Conservation (phyloP, 495 filamentous ascomycete genomes). For the Aspergillus diversus region DNA sequence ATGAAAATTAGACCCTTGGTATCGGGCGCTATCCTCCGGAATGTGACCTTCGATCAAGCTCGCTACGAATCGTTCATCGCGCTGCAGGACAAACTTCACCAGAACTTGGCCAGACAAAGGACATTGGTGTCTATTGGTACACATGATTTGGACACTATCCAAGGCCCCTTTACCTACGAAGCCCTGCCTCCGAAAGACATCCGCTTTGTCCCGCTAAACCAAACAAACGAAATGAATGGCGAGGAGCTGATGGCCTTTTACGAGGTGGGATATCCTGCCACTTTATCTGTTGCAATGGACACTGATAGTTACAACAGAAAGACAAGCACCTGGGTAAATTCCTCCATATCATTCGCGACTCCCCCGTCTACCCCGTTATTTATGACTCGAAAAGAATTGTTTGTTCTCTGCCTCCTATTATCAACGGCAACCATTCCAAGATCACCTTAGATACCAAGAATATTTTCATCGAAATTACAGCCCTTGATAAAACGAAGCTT, state of each 20-base stretch:
- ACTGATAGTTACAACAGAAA: constrained; percentile 50
- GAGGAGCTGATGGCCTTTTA: constrained; percentile 94
- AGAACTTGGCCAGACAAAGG: constrained; percentile 90
- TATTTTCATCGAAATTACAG: constrained; percentile 95
- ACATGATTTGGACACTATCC: constrained; percentile 90
- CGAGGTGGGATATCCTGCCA: constrained; percentile 53
- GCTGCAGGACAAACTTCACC: constrained; percentile 96
- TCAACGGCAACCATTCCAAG: constrained; percentile 96
- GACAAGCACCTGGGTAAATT: constrained; percentile 81
- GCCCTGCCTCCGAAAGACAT: constrained; percentile 91
- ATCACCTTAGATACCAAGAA: constrained; percentile 88
- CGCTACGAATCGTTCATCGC: constrained; percentile 97
- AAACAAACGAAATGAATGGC: constrained; percentile 82
- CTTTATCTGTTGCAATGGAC: neutral
- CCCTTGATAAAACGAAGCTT: constrained; percentile 94
- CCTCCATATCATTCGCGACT: constrained; percentile 91
- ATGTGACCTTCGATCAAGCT: constrained; percentile 87
- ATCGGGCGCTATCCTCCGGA: constrained; percentile 82
- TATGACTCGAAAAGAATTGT: constrained; percentile 85
- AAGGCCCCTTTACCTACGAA: constrained; percentile 97
- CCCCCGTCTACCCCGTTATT: constrained; percentile 95
- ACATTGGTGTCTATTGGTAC: constrained; percentile 96
- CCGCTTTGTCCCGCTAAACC: constrained; percentile 87
- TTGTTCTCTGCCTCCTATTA: constrained; percentile 94
- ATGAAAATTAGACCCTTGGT: constrained; percentile 81